Evolutionary conservation across 2,329 filamentous ascomycete species (phyloP).

Genomic region (Epichloe typhina): DNA sequence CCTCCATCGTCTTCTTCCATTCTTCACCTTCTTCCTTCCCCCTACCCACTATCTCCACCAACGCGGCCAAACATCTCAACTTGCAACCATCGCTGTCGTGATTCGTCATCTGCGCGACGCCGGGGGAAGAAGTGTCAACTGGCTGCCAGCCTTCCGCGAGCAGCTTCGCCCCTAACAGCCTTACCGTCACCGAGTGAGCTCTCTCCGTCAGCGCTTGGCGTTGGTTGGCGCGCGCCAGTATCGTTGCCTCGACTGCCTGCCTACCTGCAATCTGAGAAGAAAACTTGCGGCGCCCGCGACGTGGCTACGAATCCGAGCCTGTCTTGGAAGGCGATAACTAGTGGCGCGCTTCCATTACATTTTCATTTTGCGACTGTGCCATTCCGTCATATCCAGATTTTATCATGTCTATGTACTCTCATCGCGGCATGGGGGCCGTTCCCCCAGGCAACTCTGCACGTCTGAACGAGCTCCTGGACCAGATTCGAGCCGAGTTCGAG

Average conservation of each 20-base stretch:
- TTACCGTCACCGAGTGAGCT: background rate
- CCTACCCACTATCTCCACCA: constrained; percentile 16
- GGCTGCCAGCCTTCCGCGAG: background rate
- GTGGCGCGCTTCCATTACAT: background rate
- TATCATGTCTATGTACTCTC: constrained; percentile 72
- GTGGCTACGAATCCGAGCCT: background rate
- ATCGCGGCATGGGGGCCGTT: constrained; percentile 67
- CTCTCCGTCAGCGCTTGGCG: background rate
- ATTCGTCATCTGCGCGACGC: constrained; percentile 2
- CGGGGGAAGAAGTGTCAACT: background rate
- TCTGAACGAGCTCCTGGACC: constrained; percentile 82
- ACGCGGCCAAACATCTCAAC: constrained; percentile 8
- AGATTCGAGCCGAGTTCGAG: constrained; percentile 84
- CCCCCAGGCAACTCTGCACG: constrained; percentile 47
- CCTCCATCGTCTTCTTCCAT: constrained; percentile 15
- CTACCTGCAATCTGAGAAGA: background rate
- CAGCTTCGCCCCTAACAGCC: background rate
- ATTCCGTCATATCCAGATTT: background rate
- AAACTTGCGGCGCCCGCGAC: background rate
- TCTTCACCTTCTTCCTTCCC: constrained; percentile 13
- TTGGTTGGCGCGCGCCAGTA: background rate
- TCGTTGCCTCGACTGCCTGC: background rate
- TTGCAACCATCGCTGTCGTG: constrained; percentile 8
- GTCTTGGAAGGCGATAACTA: background rate
- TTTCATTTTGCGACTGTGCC: background rate